Conservation (phyloP, 371 early-diverging fungal genomes). For the Parasitella parasitica region DNA sequence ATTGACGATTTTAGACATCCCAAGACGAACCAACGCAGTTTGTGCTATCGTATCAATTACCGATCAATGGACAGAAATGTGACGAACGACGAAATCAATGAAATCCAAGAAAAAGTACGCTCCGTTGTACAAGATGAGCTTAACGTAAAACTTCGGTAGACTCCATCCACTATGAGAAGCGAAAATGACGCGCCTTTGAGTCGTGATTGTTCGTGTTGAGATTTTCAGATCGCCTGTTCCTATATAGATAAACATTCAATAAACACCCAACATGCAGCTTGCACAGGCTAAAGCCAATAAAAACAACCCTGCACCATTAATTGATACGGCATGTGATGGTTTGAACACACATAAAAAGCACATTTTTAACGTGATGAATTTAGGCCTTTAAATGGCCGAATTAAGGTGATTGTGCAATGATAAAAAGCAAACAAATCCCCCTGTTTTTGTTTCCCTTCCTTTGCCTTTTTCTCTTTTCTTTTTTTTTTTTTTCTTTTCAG, state of each 20-base stretch:
- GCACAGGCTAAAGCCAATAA: not conserved
- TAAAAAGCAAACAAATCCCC: too few relatives aligned
- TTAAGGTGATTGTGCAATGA: not conserved
- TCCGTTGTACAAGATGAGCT: constrained; percentile 63
- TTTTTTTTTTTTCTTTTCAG: not conserved
- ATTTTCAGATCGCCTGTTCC: not conserved
- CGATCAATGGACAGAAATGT: constrained; percentile 91
- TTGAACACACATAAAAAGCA: not conserved
- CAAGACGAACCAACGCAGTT: constrained; percentile 78
- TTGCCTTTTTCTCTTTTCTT: not conserved
- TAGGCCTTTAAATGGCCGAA: not conserved
- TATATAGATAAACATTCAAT: not conserved
- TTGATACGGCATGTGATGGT: not conserved
- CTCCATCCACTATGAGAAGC: not conserved
- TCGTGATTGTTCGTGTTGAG: not conserved
- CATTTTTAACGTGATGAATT: not conserved
- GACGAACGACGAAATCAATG: constrained; percentile 93
- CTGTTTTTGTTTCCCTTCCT: not conserved
- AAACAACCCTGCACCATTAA: not conserved
- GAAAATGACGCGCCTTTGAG: not conserved
- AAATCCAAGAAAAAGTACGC: constrained; percentile 81
- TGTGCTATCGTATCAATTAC: constrained; percentile 93
- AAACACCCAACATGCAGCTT: not conserved
- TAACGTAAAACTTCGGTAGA: constrained; percentile 77
- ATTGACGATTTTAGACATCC: constrained; percentile 89